Base-by-base conservation (phyloP, 768 basidiomycete species). In the Mycena epipterygia region DNA sequence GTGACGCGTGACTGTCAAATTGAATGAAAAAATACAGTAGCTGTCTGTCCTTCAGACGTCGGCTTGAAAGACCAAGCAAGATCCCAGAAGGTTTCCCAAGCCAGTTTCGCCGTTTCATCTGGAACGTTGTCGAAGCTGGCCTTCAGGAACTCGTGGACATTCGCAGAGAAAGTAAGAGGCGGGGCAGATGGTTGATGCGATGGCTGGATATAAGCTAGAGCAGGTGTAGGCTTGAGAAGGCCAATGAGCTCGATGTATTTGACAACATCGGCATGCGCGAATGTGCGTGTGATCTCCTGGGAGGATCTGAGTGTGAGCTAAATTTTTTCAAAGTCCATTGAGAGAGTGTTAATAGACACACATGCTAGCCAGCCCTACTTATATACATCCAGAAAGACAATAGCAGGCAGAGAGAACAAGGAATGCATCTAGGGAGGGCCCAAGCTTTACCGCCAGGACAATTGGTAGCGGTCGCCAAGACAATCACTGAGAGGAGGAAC, bases 41-140 rank as follows among this genome's bases (percentile, higher is more conserved):
- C 42, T 1, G 12, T 37, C 35, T 65, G 64, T 21, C 60, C 66
- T 2, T 67, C 57, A 1, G 49, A 29, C 1, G 48, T 44, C 21
- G 66, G 66, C 11, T 60, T 12, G 25, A 67, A 67, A 0, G 27
- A 27, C 66, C 66, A 67, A 17, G 58, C 66, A 17, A 67, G n/a
- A 14, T 14, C 6, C 11, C 58, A 29, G 32, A 67, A 67, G 1
- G n/a, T 12, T 11, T 59, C 39, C 65, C 65, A 67, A 3, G 65
- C 56, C 3, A 58, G 48, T 23, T 67, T 67, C 3, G 48, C 66
- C 0, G 66, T 60, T 35, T 67, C 66, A 29, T 67, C 66, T 0
- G 46, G 37, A 11, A 68, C n/a, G n/a, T n/a, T 12, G 8, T 68
- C 32, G 42, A 68, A 68, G 41, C 58, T 61, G 0, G 27, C 67